Conservation (phyloP, 345 rosid genomes). For the Physaria fendleri region DNA sequence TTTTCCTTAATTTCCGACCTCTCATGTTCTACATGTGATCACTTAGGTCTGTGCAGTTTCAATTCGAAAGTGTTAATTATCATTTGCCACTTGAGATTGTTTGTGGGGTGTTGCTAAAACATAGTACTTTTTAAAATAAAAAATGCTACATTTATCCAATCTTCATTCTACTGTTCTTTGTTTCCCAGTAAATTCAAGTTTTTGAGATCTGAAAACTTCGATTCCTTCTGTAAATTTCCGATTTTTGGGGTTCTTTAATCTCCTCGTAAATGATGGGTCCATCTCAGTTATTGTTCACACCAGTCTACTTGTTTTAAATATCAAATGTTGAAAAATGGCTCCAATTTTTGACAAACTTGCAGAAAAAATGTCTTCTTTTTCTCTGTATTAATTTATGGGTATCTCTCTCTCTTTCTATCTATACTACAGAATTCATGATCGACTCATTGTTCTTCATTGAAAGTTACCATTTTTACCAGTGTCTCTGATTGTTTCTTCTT, state of each 20-base stretch:
- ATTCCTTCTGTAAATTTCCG: neutral
- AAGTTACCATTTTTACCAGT: neutral
- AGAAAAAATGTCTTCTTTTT: neutral
- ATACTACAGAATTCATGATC: conserved; percentile 26
- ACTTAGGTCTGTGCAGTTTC: conserved; percentile 2
- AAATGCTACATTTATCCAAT: neutral
- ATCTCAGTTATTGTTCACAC: neutral
- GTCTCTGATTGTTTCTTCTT: neutral
- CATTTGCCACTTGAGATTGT: conserved; percentile 20
- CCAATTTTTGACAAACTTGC: neutral
- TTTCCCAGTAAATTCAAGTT: neutral
- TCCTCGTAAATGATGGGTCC: neutral
- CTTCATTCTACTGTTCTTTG: neutral
- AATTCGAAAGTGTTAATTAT: neutral
- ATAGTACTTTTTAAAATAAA: too few species aligned
- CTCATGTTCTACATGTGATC: conserved; percentile 24
- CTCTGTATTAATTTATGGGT: neutral
- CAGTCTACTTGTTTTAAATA: neutral
- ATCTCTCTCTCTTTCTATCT: conserved; percentile 7
- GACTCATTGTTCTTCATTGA: neutral
- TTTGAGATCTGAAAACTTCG: conserved; percentile 16
- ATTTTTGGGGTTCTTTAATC: neutral
- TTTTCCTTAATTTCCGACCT: neutral
- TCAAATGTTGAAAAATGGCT: neutral
- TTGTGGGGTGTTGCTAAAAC: neutral